Conservation (phyloP, 1,139 yeast genomes). For the Pichia sp. region DNA sequence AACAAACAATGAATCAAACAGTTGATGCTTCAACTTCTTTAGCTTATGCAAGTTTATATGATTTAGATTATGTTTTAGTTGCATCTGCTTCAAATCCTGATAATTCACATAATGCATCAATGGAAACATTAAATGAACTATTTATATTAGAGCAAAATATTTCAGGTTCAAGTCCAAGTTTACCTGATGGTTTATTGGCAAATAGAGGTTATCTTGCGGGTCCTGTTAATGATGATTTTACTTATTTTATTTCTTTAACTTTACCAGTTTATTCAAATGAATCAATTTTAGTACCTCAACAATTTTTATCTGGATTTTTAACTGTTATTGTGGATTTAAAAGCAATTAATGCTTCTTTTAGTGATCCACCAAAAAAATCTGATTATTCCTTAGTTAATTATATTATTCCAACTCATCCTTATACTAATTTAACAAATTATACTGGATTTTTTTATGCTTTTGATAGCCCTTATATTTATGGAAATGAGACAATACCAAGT, state of each 20-base stretch:
- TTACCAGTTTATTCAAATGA: constrained; percentile 69
- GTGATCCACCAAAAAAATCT: constrained; percentile 39
- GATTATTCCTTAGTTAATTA: constrained; percentile 39
- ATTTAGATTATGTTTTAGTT: constrained; percentile 31
- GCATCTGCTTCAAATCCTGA: constrained; percentile 32
- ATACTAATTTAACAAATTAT: constrained; percentile 22
- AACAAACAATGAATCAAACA: constrained; percentile 47
- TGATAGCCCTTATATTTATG: neutral
- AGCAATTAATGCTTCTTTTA: constrained; percentile 43
- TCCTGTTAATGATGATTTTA: constrained; percentile 43
- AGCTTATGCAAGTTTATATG: constrained; percentile 64
- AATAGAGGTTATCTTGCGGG: constrained; percentile 48
- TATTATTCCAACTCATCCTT: constrained; percentile 29
- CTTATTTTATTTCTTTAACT: constrained; percentile 49
- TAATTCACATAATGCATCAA: constrained; percentile 31
- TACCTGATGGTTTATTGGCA: constrained; percentile 36
- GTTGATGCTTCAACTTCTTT: constrained; percentile 57
- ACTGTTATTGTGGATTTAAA: constrained; percentile 60
- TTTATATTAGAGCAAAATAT: constrained; percentile 25
- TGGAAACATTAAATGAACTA: constrained; percentile 35
- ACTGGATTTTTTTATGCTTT: constrained; percentile 36
- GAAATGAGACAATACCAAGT: neutral
- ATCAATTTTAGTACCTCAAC: constrained; percentile 56
- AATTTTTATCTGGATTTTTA: constrained; percentile 64
- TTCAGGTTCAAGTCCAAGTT: too few relatives aligned